Evolutionary conservation across 345 rosid genomes (phyloP), one percentile per base, ranked within the genome.

Genomic region (Streptanthus diversifolius): DNA sequence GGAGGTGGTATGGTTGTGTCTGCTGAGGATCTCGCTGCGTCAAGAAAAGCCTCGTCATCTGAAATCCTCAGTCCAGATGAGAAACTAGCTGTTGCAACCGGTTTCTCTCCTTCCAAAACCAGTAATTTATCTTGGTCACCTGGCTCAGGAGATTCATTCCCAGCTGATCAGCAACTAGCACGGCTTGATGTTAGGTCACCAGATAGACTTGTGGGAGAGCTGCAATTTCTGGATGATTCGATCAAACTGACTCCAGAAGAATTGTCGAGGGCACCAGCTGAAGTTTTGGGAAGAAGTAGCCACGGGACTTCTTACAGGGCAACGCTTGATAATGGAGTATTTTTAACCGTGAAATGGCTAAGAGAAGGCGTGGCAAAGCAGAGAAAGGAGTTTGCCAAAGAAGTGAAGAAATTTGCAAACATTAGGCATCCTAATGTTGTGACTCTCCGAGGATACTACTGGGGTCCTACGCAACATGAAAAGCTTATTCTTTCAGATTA

Each of bases 401-500:
- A 95, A 71, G 99, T 95, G 41, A 91, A 90, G 80, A 95, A 91
- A 55, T 91, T 95, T 80, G 84, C 99, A 0, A 95, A 91, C 78
- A 90, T 95, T 61, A 82, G 99, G 70, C 97, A 95, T 80, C 99
- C 99, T 24, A 95, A 95, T 77, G 99, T 95, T 24, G 99, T 91
- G 45, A 91, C 95, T 37, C 84, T 95, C 76, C 78, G 90, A 79
- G 99, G 99, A 11, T 95, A 95, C 84, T 95, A 95, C 51, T 95
- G 99, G 99, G 99, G 99, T 17, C 99, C 97, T 3, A 91, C 96
- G 14, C 97, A 88, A 79, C 99, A 95, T 53, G 99, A 95, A 81
- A 95, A 95, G 85, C 96, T 95, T 73, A 91, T 95, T 81, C 92
- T 95, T 68, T 95, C 96, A 0, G 99, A 95, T 80, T 91, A 82